Base-by-base conservation (phyloP, 257 asterid genomes). In the Penstemon eatonii region DNA sequence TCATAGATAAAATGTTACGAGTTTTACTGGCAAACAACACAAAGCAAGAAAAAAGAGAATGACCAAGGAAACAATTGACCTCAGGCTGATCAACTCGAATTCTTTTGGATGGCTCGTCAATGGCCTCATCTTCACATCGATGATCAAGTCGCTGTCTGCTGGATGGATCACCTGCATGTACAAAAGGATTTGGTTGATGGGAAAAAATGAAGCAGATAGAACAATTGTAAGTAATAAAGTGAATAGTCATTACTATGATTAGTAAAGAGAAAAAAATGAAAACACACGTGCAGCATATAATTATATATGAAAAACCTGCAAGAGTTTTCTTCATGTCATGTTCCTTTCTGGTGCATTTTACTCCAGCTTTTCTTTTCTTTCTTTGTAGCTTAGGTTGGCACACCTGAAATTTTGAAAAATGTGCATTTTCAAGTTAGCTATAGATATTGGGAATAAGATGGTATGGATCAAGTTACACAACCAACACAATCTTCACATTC, bases 61-160 rank as follows among this genome's bases (percentile, higher is more conserved):
- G 55, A 61, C 41, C 11, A 70, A 40, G 60, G 55, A 65, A 67
- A 63, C 63, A 71, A 76, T 68, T 54, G 65, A 91, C 97, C 96
- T 86, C 62, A 33, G 68, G 63, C 42, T 79, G 76, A 69, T 46
- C 60, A 39, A 43, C 52, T 46, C 52, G 52, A 7, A 5, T 46
- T 3, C 9, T 7, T 9, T 9, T 46, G 12, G 52, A 46, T 46
- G 52, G 52, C 3, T 7, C 13, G 3, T 46, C 52, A 46, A 12
- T 46, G 52, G 52, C 7, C 52, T 46, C 52, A 46, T 12, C 12
- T 46, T 46, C 52, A 46, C 52, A 46, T 46, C 0, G 12, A 46
- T 4, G 52, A 46, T 12, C 52, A 46, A 46, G 62, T 56, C 80
- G 80, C 41, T 5, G 66, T 12, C 50, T 56, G 65, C 56, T 69